Conservation (phyloP, 345 rosid species). For the Aurinia saxatilis region DNA sequence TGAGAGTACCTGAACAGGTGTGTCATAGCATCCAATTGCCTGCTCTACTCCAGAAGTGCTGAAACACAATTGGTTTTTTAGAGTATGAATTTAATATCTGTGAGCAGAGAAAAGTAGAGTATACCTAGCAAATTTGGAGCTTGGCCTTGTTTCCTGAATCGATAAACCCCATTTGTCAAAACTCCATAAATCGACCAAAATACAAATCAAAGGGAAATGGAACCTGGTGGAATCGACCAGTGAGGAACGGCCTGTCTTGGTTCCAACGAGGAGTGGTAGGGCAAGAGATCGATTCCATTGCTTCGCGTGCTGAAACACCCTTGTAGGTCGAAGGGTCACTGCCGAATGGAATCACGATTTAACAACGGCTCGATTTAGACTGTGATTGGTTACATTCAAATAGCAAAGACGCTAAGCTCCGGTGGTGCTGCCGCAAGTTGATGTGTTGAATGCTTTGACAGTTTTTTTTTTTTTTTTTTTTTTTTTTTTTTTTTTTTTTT, state of each 20-base stretch:
- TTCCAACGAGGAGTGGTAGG: conserved; percentile 95
- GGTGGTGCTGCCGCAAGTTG: too few species aligned
- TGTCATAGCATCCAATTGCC: conserved; percentile 71
- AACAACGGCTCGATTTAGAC: too few species aligned
- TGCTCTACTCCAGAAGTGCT: conserved; percentile 48
- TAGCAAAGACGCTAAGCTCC: too few species aligned
- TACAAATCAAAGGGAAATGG: neutral
- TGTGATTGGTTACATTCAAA: too few species aligned
- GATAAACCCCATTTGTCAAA: neutral
- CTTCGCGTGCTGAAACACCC: too few species aligned
- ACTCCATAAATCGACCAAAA: too few species aligned
- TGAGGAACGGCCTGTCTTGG: conserved; percentile 82
- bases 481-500: too few species aligned
- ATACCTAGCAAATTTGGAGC: conserved; percentile 59
- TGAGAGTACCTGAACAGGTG: conserved; percentile 86
- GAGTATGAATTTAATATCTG: too few species aligned
- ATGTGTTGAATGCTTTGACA: too few species aligned
- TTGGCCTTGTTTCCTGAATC: conserved; percentile 53
- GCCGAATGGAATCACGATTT: too few species aligned
- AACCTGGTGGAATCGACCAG: conserved; percentile 86
- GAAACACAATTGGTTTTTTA: conserved; percentile 12
- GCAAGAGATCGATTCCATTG: conserved; percentile 32
- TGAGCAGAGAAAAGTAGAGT: neutral
- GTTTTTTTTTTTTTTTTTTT: too few species aligned
- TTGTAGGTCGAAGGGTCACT: too few species aligned